These are phyloP conservation scores for Sclerotinia glacialis DNA, from an alignment of 2,329 filamentous ascomycete species.

Conservation along the genomic window DNA sequence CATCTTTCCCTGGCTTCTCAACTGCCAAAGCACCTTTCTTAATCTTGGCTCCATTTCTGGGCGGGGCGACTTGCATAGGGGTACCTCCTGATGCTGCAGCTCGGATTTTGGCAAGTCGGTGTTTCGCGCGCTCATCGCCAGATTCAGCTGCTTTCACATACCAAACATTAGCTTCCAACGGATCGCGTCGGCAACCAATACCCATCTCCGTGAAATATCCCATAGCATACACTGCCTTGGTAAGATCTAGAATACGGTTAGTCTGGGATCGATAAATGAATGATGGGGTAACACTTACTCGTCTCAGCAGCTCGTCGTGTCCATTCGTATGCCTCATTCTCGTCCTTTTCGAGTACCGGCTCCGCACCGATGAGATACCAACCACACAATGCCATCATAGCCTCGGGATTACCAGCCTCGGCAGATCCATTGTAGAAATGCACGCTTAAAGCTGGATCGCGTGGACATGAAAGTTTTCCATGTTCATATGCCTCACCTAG, in stretches of 20 bases:
- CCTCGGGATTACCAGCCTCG: constrained; percentile 74
- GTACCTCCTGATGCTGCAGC: constrained; percentile 62
- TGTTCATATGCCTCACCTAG: constrained; percentile 98
- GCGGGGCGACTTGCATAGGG: constrained; percentile 37
- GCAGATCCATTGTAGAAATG: constrained; percentile 97
- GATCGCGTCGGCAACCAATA: constrained; percentile 88
- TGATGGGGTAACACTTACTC: constrained; percentile 56
- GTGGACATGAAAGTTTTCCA: constrained; percentile 79
- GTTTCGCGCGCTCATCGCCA: constrained; percentile 85
- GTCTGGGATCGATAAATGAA: background rate
- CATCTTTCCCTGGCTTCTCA: constrained; percentile 31
- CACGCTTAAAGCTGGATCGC: constrained; percentile 87
- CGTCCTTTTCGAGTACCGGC: constrained; percentile 88
- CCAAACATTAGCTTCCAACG: constrained; percentile 97
- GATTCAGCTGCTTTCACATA: constrained; percentile 94
- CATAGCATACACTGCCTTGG: constrained; percentile 83
- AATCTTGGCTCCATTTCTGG: constrained; percentile 34
- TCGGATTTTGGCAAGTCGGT: constrained; percentile 80
- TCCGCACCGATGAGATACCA: constrained; percentile 98
- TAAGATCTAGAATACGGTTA: constrained; percentile 36
- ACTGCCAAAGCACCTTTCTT: constrained; percentile 33
- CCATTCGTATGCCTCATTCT: constrained; percentile 96
- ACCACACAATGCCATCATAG: constrained; percentile 97
- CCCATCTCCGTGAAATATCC: constrained; percentile 99
- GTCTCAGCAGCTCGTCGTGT: constrained; percentile 79